These are phyloP conservation scores for Ilex asprella DNA, from an alignment of 257 asterid genomes.

Conservation along the genomic window DNA sequence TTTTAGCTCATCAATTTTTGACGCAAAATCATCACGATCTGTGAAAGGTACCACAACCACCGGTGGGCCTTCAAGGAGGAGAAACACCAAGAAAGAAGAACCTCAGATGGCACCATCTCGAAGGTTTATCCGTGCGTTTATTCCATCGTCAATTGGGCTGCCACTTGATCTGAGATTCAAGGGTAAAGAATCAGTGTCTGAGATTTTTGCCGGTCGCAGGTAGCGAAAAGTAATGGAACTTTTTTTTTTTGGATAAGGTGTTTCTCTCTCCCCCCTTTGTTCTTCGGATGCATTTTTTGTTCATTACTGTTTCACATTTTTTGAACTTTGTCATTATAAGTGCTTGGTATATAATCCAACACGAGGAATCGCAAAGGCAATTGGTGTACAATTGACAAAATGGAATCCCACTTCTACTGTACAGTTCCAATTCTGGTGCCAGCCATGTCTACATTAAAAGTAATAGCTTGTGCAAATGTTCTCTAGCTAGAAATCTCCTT, in stretches of 20 bases:
- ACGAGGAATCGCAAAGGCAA: neutral
- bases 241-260: slow-evolving; percentile 17
- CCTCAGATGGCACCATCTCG: slow-evolving; percentile 45
- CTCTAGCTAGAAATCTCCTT: no score
- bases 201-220: slow-evolving; percentile 27
- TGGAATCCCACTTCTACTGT: slow-evolving; percentile 6
- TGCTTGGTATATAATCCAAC: neutral
- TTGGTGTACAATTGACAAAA: slow-evolving; percentile 12
- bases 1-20: slow-evolving; percentile 35
- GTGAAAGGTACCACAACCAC: slow-evolving; percentile 25
- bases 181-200: slow-evolving; percentile 38
- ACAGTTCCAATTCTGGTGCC: slow-evolving; percentile 3
- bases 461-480: no score
- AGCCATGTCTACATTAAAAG: neutral
- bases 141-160: slow-evolving; percentile 53
- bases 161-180: slow-evolving; percentile 57
- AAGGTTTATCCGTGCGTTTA: slow-evolving; percentile 41
- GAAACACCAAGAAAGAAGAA: slow-evolving; percentile 40
- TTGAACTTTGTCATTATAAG: slow-evolving; percentile 13
- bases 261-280: neutral
- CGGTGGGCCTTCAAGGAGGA: slow-evolving; percentile 31
- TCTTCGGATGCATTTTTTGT: neutral
- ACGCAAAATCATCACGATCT: slow-evolving; percentile 39
- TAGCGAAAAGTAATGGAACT: slow-evolving; percentile 19
- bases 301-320: slow-evolving; percentile 8